Base-by-base conservation (phyloP, 176 grass and related monocot genomes). In the Bolboschoenus planiculmis region DNA sequence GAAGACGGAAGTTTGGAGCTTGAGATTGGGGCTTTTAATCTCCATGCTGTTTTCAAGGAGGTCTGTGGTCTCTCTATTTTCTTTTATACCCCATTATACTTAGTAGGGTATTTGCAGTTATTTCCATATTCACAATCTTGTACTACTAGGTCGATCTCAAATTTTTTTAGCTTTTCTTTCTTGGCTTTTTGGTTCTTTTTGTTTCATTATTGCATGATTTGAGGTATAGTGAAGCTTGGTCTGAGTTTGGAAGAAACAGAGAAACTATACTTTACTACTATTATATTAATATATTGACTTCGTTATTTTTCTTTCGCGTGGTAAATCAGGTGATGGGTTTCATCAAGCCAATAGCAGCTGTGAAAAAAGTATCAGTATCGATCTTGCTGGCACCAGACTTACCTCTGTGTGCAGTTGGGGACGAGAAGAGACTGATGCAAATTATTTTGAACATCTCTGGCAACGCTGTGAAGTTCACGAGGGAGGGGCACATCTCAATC, bases 401-500 rank as follows among this genome's bases (percentile, higher is more conserved):
- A 80, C 97, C 93, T 0, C 83, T 96, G 29, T 90, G 84, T 61
- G 89, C 91, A 31, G 83, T 93, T 86, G 97, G 97, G 2, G 97
- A 99, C 3, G 93, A 96, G 87, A 96, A 99, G 77, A 89, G 93
- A 29, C 86, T 99, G 37, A 88, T 99, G 92, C 97, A 96, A 81
- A 96, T 93, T 62, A 93, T 99, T 80, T 67, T 99, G 24, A 99
- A 99, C 87, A 88, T 99, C 43, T 90, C 80, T 62, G 91, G 97
- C 10, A 99, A 99, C 72, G 97, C 97, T 57, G 93, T 99, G 35
- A 99, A 99, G 77, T 99, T 92, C 84, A 99, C 97, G 7, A 99
- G 91, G 86, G 97, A 95, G 86, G 97, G 97, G 18, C 86, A 93
- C 56, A 90, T 99, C 64, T 90, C 97, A 30, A 81, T 99, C 30